phyloP scores from a whole-genome alignment of 2,329 filamentous ascomycete genomes.

The Pseudogymnoascus sp. region DNA sequence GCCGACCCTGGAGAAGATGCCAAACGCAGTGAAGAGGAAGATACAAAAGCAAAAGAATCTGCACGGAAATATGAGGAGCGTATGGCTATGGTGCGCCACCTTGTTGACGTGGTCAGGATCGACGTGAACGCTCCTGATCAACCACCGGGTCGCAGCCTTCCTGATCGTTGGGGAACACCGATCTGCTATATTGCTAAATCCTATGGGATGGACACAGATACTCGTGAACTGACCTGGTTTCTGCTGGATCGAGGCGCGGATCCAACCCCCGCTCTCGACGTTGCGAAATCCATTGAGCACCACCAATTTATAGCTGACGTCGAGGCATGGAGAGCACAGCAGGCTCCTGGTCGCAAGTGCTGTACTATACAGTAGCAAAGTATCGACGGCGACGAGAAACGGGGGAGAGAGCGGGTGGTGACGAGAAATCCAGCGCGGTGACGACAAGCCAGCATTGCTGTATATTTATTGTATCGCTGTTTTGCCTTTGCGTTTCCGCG shows the following conservation, averaged over 20 bases:
- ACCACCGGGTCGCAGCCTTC: background rate
- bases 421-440: too few species aligned
- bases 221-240: slow-evolving; percentile 9
- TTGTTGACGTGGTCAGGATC: slow-evolving; percentile 11
- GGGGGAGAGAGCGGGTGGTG: too few species aligned
- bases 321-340: background rate
- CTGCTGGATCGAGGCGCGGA: slow-evolving; percentile 13
- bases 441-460: too few species aligned
- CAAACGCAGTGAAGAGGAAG: background rate
- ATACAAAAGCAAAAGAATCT: background rate
- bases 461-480: too few species aligned
- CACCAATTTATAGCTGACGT: background rate
- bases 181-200: slow-evolving; percentile 9
- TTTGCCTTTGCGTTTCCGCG: too few species aligned
- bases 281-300: background rate
- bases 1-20: background rate
- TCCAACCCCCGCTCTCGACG: background rate
- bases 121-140: slow-evolving; percentile 9
- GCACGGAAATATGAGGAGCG: slow-evolving; percentile 10
- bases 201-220: background rate
- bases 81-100: slow-evolving; percentile 13
- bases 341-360: background rate
- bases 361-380: background rate
- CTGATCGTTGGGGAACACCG: slow-evolving; percentile 3
- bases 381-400: too few species aligned